Percentiles rank a stretch among this genome's conserved stretches.
Conservation (phyloP, 768 basidiomycete species). For the Cyclocybe aegerita region DNA sequence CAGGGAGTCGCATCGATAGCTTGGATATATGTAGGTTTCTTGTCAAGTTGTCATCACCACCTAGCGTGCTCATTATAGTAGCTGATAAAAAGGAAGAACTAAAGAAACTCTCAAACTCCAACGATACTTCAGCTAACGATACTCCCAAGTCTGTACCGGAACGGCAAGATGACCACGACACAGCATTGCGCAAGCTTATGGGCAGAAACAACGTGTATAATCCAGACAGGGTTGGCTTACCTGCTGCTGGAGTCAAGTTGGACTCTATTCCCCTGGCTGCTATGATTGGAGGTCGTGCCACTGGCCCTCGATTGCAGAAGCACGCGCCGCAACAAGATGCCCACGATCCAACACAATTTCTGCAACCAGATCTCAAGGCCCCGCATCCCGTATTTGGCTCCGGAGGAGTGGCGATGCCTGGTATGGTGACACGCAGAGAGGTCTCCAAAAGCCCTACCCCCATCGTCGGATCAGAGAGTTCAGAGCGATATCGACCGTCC, state of each 20-base stretch:
- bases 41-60: background rate
- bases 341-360: constrained; percentile 63
- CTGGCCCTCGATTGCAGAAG: constrained; percentile 71
- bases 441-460: constrained; percentile 7
- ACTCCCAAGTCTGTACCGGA: constrained; percentile 27
- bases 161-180: constrained; percentile 41
- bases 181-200: constrained; percentile 46
- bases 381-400: constrained; percentile 79
- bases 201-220: constrained; percentile 31
- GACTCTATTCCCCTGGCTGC: constrained; percentile 74
- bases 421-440: constrained; percentile 42
- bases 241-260: constrained; percentile 13
- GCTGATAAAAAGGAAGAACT: constrained; percentile 17
- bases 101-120: constrained; percentile 4
- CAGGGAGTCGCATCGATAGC: constrained; percentile 36
- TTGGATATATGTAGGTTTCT: constrained; percentile 47
- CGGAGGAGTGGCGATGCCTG: constrained; percentile 76
- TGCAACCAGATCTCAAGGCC: constrained; percentile 51
- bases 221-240: constrained; percentile 19
- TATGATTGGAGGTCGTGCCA: constrained; percentile 79
- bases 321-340: constrained; percentile 74
- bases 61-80: background rate
- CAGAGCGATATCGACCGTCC: constrained; percentile 23
- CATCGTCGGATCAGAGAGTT: constrained; percentile 18
- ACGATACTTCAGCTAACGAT: constrained; percentile 20